Evolutionary conservation across 2,329 filamentous ascomycete species (phyloP), one percentile per base, ranked within the genome.

Genomic region (Colletotrichum euphorbiae): DNA sequence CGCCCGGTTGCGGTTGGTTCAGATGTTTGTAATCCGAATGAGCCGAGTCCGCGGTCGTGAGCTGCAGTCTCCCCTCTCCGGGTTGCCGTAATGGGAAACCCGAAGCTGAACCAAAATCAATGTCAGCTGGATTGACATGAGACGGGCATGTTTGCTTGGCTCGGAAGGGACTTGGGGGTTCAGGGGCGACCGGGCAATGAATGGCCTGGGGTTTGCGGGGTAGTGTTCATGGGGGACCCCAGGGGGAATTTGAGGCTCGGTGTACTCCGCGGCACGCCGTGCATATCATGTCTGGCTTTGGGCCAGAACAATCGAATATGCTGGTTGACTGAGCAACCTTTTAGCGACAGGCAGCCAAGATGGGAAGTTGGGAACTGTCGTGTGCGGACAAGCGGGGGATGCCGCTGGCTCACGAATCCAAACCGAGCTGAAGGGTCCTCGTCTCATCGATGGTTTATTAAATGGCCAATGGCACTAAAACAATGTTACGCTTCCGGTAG

Each of bases 191-290:
- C n/a, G 43, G 43, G 45, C 48, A 36, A 40, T 24, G 28, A 36
- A 40, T 24, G 28, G n/a, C 40, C 48, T 51, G 50, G 42, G 57
- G 63, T 36, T 19, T 67, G 63, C 63, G 58, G 63, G 63, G 63
- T 55, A 62, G 24, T 6, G 24, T 42, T 50, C 50, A 43, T 42
- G 50, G 50, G 48, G 58, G 11, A n/a, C 17, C 24, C 56, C 21
- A 33, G 28, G 48, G 48, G 31, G 43, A 13, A 46, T 28, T 15
- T 45, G 56, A 24, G 55, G 62, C 55, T 61, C 46, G 21, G 17
- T 36, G 17, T 5, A 38, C 13, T 42, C 19, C 28, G 38, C 6
- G 42, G 17, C 12, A n/a, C 40, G 21, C 6, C n/a, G 24, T 45
- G 28, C 55, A 28, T 15, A 24, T 21, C 13, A 1, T 45, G 4